Base-by-base conservation (phyloP, 805 yeast genomes). In the Monosporozyma servazzii region DNA sequence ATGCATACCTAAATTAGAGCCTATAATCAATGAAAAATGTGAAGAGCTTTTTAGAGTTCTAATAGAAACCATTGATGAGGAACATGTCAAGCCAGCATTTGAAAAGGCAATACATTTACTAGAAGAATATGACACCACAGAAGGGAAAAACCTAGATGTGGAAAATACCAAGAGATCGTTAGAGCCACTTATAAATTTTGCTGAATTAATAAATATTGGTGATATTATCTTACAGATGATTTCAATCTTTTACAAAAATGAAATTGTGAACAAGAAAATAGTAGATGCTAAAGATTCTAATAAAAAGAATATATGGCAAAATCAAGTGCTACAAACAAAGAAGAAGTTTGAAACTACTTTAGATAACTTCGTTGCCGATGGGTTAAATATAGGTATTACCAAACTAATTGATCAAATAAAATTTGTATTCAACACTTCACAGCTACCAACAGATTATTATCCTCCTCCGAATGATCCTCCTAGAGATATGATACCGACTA, bases 181-280 rank as follows among this genome's bases (percentile, higher is more conserved):
- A n/a, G 95, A 86, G 55, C 98, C 98, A 0, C 73, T 91, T 49
- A 84, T 84, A 0, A 80, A 86, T 45, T 91, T 93, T 59, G 85
- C 95, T 17, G 97, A 91, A 63, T 75, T 93, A 51, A 93, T 93
- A 36, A 93, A 90, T 59, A 82, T 88, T 53, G 97, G 96, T 4
- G 99, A 91, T 66, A 72, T 91, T 52, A 87, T 93, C 21, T 84
- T 88, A 60, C 97, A 91, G 64, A 88, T 91, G 95, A 71, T 90
- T 44, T 89, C 86, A 49, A 87, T 88, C 5, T 93, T 93, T 59
- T 91, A 88, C 69, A 85, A 86, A 58, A 90, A 87, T 64, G 98
- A 91, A 64, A 75, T 91, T 57, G 65, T 81, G 7, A 66, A 72
- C 49, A 71, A 65, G 29, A 59, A 62, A 33, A 75, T 88, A 21